Conservation (phyloP, 108 stramenopile genomes). For the Nitzschia putrida region DNA sequence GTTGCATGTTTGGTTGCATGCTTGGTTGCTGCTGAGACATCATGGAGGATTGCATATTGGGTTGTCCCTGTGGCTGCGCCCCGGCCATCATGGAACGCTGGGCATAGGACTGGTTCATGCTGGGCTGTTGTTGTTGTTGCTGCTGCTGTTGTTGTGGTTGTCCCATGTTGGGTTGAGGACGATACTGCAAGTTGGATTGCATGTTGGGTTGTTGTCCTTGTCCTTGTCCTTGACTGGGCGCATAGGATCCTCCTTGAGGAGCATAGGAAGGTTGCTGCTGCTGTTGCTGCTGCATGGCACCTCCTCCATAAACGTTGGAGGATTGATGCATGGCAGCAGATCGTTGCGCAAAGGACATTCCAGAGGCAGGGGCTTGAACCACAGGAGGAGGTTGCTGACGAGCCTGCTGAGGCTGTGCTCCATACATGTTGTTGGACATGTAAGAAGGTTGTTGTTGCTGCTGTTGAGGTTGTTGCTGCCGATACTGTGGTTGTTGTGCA, state of each 20-base stretch:
- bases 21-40: conserved; percentile 33
- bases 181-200: conserved; percentile 22
- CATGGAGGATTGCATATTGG: conserved; percentile 12
- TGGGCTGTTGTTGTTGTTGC: conserved; percentile 19
- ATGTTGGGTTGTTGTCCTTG: conserved; percentile 1
- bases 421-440: conserved; percentile 9
- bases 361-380: not conserved
- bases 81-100: conserved; percentile 17
- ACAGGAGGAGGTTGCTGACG: conserved; percentile 2
- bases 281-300: conserved; percentile 19
- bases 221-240: conserved; percentile 1
- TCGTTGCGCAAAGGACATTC: conserved; percentile 38
- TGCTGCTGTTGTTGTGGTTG: conserved; percentile 2
- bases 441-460: not conserved
- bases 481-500: conserved; percentile 18
- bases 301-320: conserved; percentile 26
- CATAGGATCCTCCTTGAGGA: not conserved
- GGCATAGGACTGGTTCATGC: conserved; percentile 26
- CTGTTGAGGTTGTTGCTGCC: conserved; percentile 29
- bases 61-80: too few species aligned
- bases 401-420: not conserved
- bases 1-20: conserved; percentile 7
- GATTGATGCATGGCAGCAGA: conserved; percentile 38
- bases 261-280: conserved; percentile 6
- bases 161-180: not conserved